Conservation (phyloP, 2,329 filamentous ascomycete genomes). For the Sarocladium strictum region DNA sequence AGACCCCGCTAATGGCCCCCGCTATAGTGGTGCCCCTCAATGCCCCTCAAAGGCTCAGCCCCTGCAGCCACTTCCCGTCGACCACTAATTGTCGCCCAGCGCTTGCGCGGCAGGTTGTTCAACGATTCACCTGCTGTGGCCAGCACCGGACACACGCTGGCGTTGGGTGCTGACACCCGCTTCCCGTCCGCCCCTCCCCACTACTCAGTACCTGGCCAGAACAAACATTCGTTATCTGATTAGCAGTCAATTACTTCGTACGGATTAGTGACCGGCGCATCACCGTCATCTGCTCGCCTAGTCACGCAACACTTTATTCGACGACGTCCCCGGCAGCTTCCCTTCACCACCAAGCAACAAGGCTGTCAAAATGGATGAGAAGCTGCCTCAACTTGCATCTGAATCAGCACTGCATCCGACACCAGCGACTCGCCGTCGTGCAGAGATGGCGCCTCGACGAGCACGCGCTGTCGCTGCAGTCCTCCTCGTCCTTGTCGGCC, state of each 20-base stretch:
- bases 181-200: not conserved
- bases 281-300: not conserved
- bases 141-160: no score
- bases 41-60: not conserved
- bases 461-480: slow-evolving; percentile 18
- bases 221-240: not conserved
- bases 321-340: not conserved
- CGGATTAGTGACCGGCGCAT: no score
- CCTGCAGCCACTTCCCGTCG: not conserved
- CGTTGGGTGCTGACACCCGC: not conserved
- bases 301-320: not conserved
- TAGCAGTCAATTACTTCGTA: no score
- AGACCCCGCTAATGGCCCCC: not conserved
- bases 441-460: slow-evolving; percentile 15
- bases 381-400: slow-evolving; percentile 13
- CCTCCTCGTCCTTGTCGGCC: slow-evolving; percentile 17
- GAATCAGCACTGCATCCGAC: slow-evolving; percentile 12
- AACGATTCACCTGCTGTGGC: no score
- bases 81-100: not conserved
- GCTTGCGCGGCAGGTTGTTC: not conserved
- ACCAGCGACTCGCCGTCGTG: not conserved
- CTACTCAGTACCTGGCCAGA: not conserved
- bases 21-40: not conserved
- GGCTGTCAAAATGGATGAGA: slow-evolving; percentile 25
- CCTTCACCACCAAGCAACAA: slow-evolving; percentile 4